Evolutionary conservation across 306 rosid genomes (phyloP), one percentile per base, ranked within the genome.

Genomic region (Parietaria judaica): DNA sequence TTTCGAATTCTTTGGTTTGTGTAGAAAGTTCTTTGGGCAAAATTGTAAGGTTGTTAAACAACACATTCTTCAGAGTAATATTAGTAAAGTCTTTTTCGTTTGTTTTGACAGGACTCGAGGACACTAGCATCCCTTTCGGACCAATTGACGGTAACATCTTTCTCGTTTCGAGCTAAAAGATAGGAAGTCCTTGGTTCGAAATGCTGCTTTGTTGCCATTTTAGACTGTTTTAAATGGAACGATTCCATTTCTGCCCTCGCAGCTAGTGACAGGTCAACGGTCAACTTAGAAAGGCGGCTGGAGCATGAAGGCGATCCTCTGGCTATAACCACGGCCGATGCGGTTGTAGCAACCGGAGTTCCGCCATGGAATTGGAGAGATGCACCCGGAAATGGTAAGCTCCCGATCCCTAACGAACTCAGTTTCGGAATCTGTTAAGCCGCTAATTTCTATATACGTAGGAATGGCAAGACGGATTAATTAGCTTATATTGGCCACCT

Each of bases 331-430:
- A 23, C 88, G 34, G 90, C 86, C 51, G 88, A 84, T 34, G 87
- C 85, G 41, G 90, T 81, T 73, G 90, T 82, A 65, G 95, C 82
- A 43, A 72, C 72, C 59, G 90, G 86, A 61, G 95, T 86, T 68
- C 95, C 90, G 56, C 90, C 88, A 50, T 87, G 95, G 95, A 87
- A 84, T 69, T 87, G 90, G 95, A 87, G 95, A 73, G 95, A 87
- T 61, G 73, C 90, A 59, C 80, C 90, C 34, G 90, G 79, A 72
- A 87, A 81, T 67, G 95, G 90, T 87, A 69, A 81, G 72, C 34
- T 10, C 53, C 15, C 53, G 9, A 5, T 41, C 7, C 45, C 9
- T 41, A 3, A 41, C 9, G 6, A 1, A 11, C 2, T 59, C 23
- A 6, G 13, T 58, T 39, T 59, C 16, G 56, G 17, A 50, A 38